phyloP scores from a whole-genome alignment of 2,329 filamentous ascomycete species.

The Xylaria sp. region DNA sequence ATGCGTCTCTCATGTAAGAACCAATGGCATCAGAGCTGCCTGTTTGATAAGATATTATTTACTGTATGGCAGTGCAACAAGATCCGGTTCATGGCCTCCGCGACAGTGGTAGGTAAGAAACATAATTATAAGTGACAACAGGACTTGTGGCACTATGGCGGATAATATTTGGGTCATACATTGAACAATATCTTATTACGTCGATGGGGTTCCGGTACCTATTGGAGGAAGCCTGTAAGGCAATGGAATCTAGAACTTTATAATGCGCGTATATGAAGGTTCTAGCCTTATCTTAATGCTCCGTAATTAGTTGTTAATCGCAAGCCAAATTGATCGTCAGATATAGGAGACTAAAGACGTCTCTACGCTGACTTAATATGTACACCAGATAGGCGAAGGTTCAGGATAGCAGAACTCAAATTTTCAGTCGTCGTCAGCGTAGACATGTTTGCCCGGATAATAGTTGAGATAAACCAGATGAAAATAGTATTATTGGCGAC shows the following conservation, averaged over 20 bases:
- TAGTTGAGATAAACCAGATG: not conserved
- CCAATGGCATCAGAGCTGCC: not conserved
- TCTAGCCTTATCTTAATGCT: not conserved
- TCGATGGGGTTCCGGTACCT: not conserved
- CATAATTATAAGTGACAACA: not conserved
- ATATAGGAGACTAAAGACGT: not conserved
- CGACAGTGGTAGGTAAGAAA: not conserved
- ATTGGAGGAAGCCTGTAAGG: not conserved
- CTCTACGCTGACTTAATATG: not conserved
- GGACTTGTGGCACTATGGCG: not conserved
- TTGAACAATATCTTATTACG: not conserved
- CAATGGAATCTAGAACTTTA: not conserved
- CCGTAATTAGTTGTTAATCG: not conserved
- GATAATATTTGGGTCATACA: not conserved
- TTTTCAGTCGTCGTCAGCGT: not conserved
- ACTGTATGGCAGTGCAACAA: not conserved
- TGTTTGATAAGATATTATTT: not conserved
- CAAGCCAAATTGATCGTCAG: not conserved
- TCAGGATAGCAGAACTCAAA: not conserved
- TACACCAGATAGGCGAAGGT: not conserved
- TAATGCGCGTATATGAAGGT: not conserved
- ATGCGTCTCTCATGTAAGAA: not conserved
- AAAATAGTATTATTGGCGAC: not conserved
- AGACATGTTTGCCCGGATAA: not conserved
- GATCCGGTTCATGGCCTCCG: not conserved